Percentiles rank a stretch among this genome's conserved stretches.
phyloP scores from a whole-genome alignment of 1,284 basidiomycete species.

The Fomitopsis betulina region DNA sequence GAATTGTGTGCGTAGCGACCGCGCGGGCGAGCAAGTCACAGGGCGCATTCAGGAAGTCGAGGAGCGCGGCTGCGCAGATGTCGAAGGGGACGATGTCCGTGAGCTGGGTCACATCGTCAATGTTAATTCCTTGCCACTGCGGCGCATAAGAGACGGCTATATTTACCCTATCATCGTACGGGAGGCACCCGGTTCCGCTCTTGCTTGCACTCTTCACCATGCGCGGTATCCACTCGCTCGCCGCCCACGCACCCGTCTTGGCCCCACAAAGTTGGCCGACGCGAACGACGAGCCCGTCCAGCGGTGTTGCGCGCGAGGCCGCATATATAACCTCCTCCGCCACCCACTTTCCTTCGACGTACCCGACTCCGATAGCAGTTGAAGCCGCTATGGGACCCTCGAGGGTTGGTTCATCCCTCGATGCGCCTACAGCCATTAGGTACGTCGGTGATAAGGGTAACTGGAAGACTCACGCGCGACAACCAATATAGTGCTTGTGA shows the following conservation, averaged over 20 bases:
- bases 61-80: slow-evolving; percentile 17
- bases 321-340: slow-evolving; percentile 28
- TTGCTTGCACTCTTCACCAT: slow-evolving; percentile 32
- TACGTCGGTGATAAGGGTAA: background rate
- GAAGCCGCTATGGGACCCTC: background rate
- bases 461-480: background rate
- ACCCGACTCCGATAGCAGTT: slow-evolving; percentile 30
- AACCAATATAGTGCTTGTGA: background rate
- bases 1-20: slow-evolving; percentile 15
- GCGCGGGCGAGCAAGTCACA: slow-evolving; percentile 16
- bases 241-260: slow-evolving; percentile 26
- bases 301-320: slow-evolving; percentile 12
- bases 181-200: slow-evolving; percentile 21
- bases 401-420: background rate
- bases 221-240: slow-evolving; percentile 41
- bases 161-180: slow-evolving; percentile 18
- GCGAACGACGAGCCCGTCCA: slow-evolving; percentile 31
- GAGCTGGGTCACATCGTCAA: slow-evolving; percentile 2
- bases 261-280: slow-evolving; percentile 39
- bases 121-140: background rate
- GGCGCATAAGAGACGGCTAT: slow-evolving; percentile 19
- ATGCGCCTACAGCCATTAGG: background rate
- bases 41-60: slow-evolving; percentile 4
- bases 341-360: slow-evolving; percentile 37
- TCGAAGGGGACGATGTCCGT: slow-evolving; percentile 23